These are phyloP conservation scores for Trichophyton equinum DNA, from an alignment of 2,329 filamentous ascomycete species.

Conservation along the genomic window DNA sequence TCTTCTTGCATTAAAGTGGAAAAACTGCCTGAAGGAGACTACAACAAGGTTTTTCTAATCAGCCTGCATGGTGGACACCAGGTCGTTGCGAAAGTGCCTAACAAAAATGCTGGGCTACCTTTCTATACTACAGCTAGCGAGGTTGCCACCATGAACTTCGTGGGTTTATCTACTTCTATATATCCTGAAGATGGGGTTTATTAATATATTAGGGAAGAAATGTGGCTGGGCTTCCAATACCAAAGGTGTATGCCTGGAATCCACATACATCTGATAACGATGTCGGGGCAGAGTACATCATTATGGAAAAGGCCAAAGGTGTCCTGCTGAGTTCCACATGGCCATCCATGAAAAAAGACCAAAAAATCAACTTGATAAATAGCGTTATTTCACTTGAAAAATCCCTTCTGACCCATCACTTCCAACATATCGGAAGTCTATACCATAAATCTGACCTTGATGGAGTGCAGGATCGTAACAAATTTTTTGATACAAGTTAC, in stretches of 20 bases:
- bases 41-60: slow-evolving; percentile 10
- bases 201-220: slow-evolving; percentile 1
- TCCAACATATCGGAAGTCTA: not conserved
- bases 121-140: slow-evolving; percentile 11
- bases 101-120: slow-evolving; percentile 6
- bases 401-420: not conserved
- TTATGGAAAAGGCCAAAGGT: slow-evolving; percentile 27
- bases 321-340: slow-evolving; percentile 21
- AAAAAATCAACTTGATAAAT: slow-evolving; percentile 11
- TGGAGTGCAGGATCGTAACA: not conserved
- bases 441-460: not conserved
- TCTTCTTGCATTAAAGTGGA: not conserved
- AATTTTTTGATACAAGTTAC: slow-evolving; percentile 8
- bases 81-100: slow-evolving; percentile 7
- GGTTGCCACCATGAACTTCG: slow-evolving; percentile 16
- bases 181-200: not conserved
- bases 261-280: slow-evolving; percentile 21
- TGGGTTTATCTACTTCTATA: not conserved
- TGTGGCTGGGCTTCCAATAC: slow-evolving; percentile 26
- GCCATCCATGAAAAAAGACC: slow-evolving; percentile 13
- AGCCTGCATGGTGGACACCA: not conserved
- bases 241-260: slow-evolving; percentile 17
- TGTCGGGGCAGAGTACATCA: slow-evolving; percentile 30
- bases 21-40: slow-evolving; percentile 10
- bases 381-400: slow-evolving; percentile 16